Base-by-base conservation (phyloP, 1,284 basidiomycete genomes). In the Trichosporon asahii region DNA sequence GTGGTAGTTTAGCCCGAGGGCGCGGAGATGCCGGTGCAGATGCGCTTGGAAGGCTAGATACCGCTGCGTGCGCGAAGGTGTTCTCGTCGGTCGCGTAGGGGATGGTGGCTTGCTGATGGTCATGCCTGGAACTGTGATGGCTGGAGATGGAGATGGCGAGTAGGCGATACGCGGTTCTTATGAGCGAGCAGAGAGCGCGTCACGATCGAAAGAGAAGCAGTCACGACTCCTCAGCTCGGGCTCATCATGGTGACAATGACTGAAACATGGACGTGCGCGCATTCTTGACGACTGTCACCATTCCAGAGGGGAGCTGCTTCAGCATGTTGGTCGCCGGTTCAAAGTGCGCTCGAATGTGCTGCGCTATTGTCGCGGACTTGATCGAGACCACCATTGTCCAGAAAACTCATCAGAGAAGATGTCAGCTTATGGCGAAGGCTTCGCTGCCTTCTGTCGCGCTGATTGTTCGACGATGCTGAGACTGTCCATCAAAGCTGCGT, bases 11-110 rank as follows among this genome's bases (percentile, higher is more conserved):
- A 61, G 57, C 6, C 57, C 57, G 4, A 33, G 27, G 7, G 29
- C 57, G 18, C 57, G 57, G 6, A 61, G 57, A n/a, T 61, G 57
- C 57, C 57, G 27, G 27, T 61, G 57, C 27, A 61, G 29, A 15
- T 61, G 57, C 7, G 57, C 57, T 61, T 61, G 57, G 57, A 61
- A 61, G 57, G 57, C 57, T 4, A 61, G 57, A 18, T 61, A 61
- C 18, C 57, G 57, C 57, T 61, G 27, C 57, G 57, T 61, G 4
- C 57, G 57, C 12, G 29, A 61, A 1, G 57, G 57, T 31, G 57
- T 61, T 18, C 18, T 14, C 21, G 57, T 18, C 12, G 29, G 18
- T 11, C 9, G 27, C 29, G 27, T 9, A 1, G 57, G 7, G 2
- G 21, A 25, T 9, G 18, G 44, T 2, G 14, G 11, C 14, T 37